These are phyloP conservation scores for Arctostaphylos glauca DNA, from an alignment of 148 eudicot genomes.

Conservation along the genomic window DNA sequence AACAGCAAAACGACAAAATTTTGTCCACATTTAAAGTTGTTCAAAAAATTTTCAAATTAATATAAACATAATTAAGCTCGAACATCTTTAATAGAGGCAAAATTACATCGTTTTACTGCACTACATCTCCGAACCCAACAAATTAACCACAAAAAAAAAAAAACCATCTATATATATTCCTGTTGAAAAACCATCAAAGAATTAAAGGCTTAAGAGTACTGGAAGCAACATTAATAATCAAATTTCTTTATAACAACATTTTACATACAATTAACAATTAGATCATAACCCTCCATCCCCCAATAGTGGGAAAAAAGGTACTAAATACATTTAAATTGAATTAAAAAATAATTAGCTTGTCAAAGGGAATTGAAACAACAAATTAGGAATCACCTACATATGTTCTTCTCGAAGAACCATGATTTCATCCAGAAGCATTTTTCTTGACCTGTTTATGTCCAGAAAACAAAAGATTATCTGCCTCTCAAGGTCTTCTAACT, in stretches of 20 bases:
- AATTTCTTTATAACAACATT: neutral
- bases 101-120: too few species aligned
- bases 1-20: too few species aligned
- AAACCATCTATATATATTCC: too few species aligned
- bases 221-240: neutral
- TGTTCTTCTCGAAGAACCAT: constrained; percentile 7
- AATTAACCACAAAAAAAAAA: too few species aligned
- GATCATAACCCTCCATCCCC: neutral
- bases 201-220: neutral
- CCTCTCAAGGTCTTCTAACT: constrained; percentile 73
- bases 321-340: neutral
- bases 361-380: neutral
- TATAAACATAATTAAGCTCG: too few species aligned
- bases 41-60: too few species aligned
- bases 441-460: constrained; percentile 71
- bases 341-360: neutral
- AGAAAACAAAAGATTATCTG: constrained; percentile 67
- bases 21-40: too few species aligned
- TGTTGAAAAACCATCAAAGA: too few species aligned
- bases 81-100: too few species aligned
- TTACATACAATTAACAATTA: neutral
- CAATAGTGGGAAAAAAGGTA: neutral
- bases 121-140: too few species aligned
- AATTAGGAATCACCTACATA: neutral
- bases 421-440: constrained; percentile 44